Evolutionary conservation across 2,329 filamentous ascomycete genomes (phyloP).

Genomic region (Alternaria atra): DNA sequence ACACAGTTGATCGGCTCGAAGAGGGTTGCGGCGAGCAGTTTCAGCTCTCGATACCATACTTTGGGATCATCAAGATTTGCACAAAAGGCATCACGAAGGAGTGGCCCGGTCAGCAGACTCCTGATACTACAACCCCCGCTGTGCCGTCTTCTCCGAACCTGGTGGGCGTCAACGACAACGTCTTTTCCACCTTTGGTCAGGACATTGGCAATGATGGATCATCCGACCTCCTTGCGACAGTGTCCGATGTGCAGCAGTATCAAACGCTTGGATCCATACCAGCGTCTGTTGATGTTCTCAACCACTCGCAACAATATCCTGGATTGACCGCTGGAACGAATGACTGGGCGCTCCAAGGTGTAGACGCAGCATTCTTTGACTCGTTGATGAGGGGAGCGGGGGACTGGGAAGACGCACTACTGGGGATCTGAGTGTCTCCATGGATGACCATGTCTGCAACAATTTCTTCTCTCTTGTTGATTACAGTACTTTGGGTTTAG

Average conservation of each 20-base stretch:
- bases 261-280: background rate
- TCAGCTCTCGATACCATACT: slow-evolving; percentile 37
- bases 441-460: background rate
- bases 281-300: background rate
- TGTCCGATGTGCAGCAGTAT: background rate
- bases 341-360: slow-evolving; percentile 34
- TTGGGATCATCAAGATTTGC: slow-evolving; percentile 45
- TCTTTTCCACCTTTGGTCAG: background rate
- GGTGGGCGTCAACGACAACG: background rate
- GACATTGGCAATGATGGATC: background rate
- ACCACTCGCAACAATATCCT: slow-evolving; percentile 10
- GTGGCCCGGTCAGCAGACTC: background rate
- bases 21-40: slow-evolving; percentile 9
- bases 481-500: too few species aligned
- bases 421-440: background rate
- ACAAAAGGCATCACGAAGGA: slow-evolving; percentile 23
- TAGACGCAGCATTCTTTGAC: slow-evolving; percentile 32
- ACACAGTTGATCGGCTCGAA: background rate
- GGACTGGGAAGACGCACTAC: slow-evolving; percentile 7
- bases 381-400: slow-evolving; percentile 22
- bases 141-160: background rate
- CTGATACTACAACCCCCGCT: background rate
- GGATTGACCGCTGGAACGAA: slow-evolving; percentile 15
- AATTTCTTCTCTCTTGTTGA: too few species aligned
- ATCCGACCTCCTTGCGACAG: background rate